Percentiles rank a stretch among this genome's conserved stretches.
Evolutionary conservation across 169 alveolate species (phyloP).

Genomic region (Plasmodium reichenowi): DNA sequence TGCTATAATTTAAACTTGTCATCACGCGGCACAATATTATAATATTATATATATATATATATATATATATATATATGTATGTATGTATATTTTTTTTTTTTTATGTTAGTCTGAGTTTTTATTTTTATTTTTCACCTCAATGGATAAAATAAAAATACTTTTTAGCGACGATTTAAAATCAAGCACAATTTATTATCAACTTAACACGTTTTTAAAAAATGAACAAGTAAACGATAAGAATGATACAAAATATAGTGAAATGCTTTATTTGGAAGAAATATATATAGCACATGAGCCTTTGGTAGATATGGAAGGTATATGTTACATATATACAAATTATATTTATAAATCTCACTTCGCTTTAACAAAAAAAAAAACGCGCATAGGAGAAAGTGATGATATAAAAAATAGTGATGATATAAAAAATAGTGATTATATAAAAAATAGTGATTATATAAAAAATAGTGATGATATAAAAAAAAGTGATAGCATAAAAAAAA

Average conservation of each 20-base stretch:
- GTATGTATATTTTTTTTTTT: too few species aligned
- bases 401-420: background rate
- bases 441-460: background rate
- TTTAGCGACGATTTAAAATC: constrained; percentile 52
- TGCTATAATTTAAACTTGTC: too few species aligned
- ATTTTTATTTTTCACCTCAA: background rate
- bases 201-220: constrained; percentile 14
- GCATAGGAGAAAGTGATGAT: background rate
- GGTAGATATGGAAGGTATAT: constrained; percentile 3
- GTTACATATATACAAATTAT: constrained; percentile 59
- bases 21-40: too few species aligned
- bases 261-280: constrained; percentile 26
- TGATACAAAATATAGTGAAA: constrained; percentile 28
- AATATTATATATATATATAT: too few species aligned
- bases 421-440: background rate
- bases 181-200: constrained; percentile 10
- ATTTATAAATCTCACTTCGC: constrained; percentile 60
- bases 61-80: too few species aligned
- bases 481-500: background rate
- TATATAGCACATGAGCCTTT: background rate
- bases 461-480: background rate
- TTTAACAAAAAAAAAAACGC: constrained; percentile 16
- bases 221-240: constrained; percentile 42
- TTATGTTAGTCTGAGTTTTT: background rate
- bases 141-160: constrained; percentile 52